phyloP scores from a whole-genome alignment of 2,329 filamentous ascomycete genomes.

The Paracoccidioides lutzii region DNA sequence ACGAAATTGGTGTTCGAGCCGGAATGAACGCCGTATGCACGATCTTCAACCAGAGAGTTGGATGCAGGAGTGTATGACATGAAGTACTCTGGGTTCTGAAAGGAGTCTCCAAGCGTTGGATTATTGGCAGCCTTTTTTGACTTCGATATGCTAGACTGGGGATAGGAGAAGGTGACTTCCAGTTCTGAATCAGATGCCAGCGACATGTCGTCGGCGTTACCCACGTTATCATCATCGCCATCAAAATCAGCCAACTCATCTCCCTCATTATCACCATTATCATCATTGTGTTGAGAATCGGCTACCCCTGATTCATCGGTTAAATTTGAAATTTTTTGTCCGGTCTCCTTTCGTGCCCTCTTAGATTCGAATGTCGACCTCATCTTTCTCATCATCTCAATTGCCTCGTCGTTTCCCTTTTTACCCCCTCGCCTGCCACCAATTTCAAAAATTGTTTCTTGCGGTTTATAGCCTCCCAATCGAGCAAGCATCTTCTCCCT shows the following conservation, averaged over 20 bases:
- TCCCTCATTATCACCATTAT: constrained; percentile 24
- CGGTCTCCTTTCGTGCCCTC: constrained; percentile 25
- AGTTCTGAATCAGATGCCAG: constrained; percentile 51
- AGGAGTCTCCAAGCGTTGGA: constrained; percentile 34
- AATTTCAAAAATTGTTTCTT: constrained; percentile 95
- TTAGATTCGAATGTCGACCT: constrained; percentile 31
- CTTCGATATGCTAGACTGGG: constrained; percentile 34
- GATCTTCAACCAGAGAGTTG: constrained; percentile 72
- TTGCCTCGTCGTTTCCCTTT: constrained; percentile 55
- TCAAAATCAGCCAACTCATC: constrained; percentile 22
- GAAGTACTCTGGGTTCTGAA: constrained; percentile 79
- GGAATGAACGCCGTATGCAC: constrained; percentile 83
- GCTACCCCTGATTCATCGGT: constrained; percentile 16
- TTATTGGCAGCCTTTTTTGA: constrained; percentile 40
- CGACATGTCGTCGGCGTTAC: constrained; percentile 38
- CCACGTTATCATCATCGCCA: constrained; percentile 31
- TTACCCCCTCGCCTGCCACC: constrained; percentile 60
- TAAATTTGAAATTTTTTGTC: constrained; percentile 15
- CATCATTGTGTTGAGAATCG: constrained; percentile 18
- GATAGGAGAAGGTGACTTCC: constrained; percentile 57
- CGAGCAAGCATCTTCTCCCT: constrained; percentile 76
- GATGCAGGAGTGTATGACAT: constrained; percentile 88
- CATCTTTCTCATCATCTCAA: constrained; percentile 37
- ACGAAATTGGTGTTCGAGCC: constrained; percentile 68
- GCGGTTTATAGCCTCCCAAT: constrained; percentile 76